phyloP scores from a whole-genome alignment of 2,329 filamentous ascomycete genomes.

The Plenodomus lindquistii region DNA sequence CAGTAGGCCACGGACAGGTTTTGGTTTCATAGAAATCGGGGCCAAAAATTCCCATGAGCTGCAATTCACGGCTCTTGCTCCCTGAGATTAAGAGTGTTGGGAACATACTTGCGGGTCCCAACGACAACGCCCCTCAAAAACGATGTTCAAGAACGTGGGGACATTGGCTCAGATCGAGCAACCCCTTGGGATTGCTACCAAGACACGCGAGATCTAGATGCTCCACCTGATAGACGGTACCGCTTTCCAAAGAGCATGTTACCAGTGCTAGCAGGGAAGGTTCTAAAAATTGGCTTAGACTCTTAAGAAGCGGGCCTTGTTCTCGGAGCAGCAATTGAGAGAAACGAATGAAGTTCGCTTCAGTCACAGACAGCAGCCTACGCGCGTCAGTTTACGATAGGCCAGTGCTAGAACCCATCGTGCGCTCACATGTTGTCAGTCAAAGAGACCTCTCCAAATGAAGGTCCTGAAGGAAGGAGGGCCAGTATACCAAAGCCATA shows the following conservation, averaged over 20 bases:
- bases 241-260: neutral
- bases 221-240: neutral
- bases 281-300: neutral
- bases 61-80: too few relatives aligned
- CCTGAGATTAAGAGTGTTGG: too few relatives aligned
- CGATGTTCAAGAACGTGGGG: neutral
- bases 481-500: conserved; percentile 5
- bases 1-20: too few relatives aligned
- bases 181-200: neutral
- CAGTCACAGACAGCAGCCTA: neutral
- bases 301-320: neutral
- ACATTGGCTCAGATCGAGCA: neutral
- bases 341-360: neutral
- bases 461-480: conserved; percentile 8
- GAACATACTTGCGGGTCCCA: too few relatives aligned
- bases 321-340: neutral
- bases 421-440: conserved; percentile 5
- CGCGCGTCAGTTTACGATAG: neutral
- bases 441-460: conserved; percentile 3
- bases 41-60: too few relatives aligned
- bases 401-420: neutral
- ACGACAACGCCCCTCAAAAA: too few relatives aligned
- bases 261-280: neutral
- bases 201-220: neutral
- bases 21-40: too few relatives aligned